Percentiles rank a stretch among this genome's conserved stretches.
Evolutionary conservation across 176 grass and related monocot genomes (phyloP).

Genomic region (Lolium multiflorum): DNA sequence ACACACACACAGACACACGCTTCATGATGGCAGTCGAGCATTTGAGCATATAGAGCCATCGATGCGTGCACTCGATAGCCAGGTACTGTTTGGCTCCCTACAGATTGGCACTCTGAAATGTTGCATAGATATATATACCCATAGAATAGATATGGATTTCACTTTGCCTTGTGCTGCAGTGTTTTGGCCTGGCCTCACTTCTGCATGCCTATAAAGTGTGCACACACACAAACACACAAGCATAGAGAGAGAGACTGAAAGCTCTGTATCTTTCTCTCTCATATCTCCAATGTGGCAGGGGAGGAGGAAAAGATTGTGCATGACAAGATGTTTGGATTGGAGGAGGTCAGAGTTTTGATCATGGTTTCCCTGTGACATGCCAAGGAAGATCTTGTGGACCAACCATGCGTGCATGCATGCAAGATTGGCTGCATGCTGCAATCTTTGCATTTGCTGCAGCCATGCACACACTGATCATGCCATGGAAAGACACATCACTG

Average conservation of each 20-base stretch:
- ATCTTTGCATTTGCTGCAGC: conserved; percentile 44
- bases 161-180: conserved; percentile 53
- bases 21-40: conserved; percentile 45
- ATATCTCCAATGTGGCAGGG: conserved; percentile 48
- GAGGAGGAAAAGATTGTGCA: conserved; percentile 56
- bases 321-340: conserved; percentile 70
- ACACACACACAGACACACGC: neutral
- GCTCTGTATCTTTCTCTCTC: conserved; percentile 49
- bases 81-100: conserved; percentile 33
- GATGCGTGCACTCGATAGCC: conserved; percentile 9
- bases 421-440: conserved; percentile 50
- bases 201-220: conserved; percentile 65
- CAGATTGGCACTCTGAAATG: conserved; percentile 37
- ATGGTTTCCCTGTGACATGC: conserved; percentile 52
- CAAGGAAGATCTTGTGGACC: conserved; percentile 71
- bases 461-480: conserved; percentile 51
- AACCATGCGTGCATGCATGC: conserved; percentile 56
- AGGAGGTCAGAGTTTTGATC: conserved; percentile 53
- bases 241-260: conserved; percentile 5
- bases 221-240: neutral
- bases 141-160: conserved; percentile 40
- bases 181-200: conserved; percentile 44
- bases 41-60: conserved; percentile 10
- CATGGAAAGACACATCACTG: conserved; percentile 73
- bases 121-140: conserved; percentile 26